A percentile compares a stretch with the other conserved stretches of the same genome.
Evolutionary conservation across 2,329 filamentous ascomycete species (phyloP).

Genomic region (Colletotrichum sojae): DNA sequence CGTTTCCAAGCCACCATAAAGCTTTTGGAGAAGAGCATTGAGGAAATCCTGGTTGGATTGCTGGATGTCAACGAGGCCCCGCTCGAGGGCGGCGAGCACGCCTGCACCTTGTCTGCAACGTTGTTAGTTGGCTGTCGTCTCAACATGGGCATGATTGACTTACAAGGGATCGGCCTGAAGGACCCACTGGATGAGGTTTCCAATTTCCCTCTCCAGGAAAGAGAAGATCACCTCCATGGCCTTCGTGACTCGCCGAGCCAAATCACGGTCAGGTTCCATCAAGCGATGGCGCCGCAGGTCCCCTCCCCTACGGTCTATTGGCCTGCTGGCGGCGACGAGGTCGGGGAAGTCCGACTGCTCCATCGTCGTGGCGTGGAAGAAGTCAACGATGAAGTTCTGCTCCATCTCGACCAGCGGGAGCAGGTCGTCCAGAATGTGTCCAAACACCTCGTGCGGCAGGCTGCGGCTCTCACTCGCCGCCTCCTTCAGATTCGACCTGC

Average conservation of each 20-base stretch:
- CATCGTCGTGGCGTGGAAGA: slow-evolving; percentile 93
- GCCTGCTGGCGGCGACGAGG: slow-evolving; percentile 75
- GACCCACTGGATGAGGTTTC: slow-evolving; percentile 87
- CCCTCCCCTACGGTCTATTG: slow-evolving; percentile 77
- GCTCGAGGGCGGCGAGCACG: slow-evolving; percentile 84
- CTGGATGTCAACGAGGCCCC: slow-evolving; percentile 82
- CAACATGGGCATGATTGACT: slow-evolving; percentile 54
- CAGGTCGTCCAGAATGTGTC: slow-evolving; percentile 84
- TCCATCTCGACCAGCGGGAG: slow-evolving; percentile 89
- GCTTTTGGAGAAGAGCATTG: slow-evolving; percentile 82
- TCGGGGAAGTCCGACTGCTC: slow-evolving; percentile 88
- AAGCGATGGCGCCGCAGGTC: slow-evolving; percentile 82
- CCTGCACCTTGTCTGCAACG: slow-evolving; percentile 85
- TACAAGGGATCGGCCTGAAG: slow-evolving; percentile 85
- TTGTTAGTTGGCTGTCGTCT: slow-evolving; percentile 19
- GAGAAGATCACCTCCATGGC: slow-evolving; percentile 91
- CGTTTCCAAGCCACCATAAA: slow-evolving; percentile 80
- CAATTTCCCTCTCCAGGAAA: slow-evolving; percentile 84
- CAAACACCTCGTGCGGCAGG: slow-evolving; percentile 85
- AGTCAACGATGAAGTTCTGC: slow-evolving; percentile 97
- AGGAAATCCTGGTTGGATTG: slow-evolving; percentile 96
- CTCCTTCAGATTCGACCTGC: slow-evolving; percentile 67
- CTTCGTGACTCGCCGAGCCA: slow-evolving; percentile 87
- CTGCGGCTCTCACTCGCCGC: slow-evolving; percentile 74
- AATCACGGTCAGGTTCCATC: slow-evolving; percentile 89